Evolutionary conservation across 192 early-diverging fungal species (phyloP).

Genomic region (Phlyctochytrium arcticum): DNA sequence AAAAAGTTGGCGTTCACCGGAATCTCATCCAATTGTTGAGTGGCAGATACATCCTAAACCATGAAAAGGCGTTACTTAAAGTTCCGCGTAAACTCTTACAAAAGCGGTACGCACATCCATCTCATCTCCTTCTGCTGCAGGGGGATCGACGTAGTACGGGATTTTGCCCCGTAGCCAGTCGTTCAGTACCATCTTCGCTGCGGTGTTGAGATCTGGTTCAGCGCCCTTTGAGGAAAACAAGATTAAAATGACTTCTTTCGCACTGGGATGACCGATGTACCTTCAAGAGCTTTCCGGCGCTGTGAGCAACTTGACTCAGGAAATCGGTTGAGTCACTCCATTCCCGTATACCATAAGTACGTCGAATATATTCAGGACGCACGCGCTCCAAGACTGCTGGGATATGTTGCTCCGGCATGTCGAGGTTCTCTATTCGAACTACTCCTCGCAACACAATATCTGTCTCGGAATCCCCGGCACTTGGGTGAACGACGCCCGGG

Average conservation of each 20-base stretch:
- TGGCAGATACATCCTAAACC: slow-evolving; percentile 36
- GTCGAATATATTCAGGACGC: slow-evolving; percentile 83
- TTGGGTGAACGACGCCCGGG: slow-evolving; percentile 93
- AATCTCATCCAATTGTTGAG: slow-evolving; percentile 94
- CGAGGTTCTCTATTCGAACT: slow-evolving; percentile 88
- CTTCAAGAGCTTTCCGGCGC: slow-evolving; percentile 85
- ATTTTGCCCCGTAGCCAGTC: slow-evolving; percentile 98
- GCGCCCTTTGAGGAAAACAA: slow-evolving; percentile 59
- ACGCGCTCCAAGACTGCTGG: slow-evolving; percentile 76
- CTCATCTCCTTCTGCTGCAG: slow-evolving; percentile 40
- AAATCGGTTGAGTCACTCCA: slow-evolving; percentile 92
- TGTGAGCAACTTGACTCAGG: slow-evolving; percentile 79
- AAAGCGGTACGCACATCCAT: slow-evolving; percentile 30
- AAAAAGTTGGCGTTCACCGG: slow-evolving; percentile 79
- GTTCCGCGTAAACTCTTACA: too few relatives aligned
- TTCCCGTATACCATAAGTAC: slow-evolving; percentile 83
- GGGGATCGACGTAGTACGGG: slow-evolving; percentile 88
- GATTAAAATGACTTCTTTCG: too few relatives aligned
- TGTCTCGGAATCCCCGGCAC: slow-evolving; percentile 80
- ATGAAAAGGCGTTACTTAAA: too few relatives aligned
- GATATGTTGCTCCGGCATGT: slow-evolving; percentile 87
- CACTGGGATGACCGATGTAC: slow-evolving; percentile 18
- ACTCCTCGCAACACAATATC: slow-evolving; percentile 98
- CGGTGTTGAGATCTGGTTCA: slow-evolving; percentile 87
- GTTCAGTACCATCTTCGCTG: slow-evolving; percentile 96